These are phyloP conservation scores for Teratosphaeria viscida DNA, from an alignment of 2,329 filamentous ascomycete species.

Conservation along the genomic window DNA sequence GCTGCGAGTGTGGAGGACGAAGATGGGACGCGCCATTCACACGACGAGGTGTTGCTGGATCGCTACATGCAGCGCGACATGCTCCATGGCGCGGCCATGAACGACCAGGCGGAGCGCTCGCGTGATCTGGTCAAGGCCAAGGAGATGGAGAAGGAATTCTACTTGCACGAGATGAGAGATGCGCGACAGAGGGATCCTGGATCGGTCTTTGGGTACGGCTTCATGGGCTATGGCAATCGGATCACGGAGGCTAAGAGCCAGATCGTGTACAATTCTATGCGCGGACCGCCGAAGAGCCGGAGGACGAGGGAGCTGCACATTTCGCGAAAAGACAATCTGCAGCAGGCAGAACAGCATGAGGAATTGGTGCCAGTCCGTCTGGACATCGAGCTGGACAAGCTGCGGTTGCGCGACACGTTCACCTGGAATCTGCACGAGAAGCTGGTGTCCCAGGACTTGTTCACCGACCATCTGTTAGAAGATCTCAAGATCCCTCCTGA, in stretches of 20 bases:
- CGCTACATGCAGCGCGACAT: slow-evolving; percentile 57
- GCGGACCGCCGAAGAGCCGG: slow-evolving; percentile 65
- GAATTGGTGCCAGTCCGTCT: slow-evolving; percentile 83
- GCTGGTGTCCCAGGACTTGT: slow-evolving; percentile 66
- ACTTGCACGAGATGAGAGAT: slow-evolving; percentile 53
- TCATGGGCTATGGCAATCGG: slow-evolving; percentile 81
- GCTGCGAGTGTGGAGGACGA: neutral
- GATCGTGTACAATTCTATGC: slow-evolving; percentile 69
- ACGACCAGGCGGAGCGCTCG: slow-evolving; percentile 34
- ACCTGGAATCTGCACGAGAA: slow-evolving; percentile 97
- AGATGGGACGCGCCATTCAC: slow-evolving; percentile 6
- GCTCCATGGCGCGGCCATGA: slow-evolving; percentile 44
- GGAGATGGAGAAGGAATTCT: slow-evolving; percentile 59
- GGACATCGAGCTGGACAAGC: slow-evolving; percentile 90
- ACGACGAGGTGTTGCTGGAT: slow-evolving; percentile 40
- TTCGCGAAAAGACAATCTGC: slow-evolving; percentile 66
- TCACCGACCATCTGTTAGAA: slow-evolving; percentile 82
- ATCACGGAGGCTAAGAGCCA: slow-evolving; percentile 60
- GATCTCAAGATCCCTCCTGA: slow-evolving; percentile 70
- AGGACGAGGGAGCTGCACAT: slow-evolving; percentile 64
- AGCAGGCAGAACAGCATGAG: slow-evolving; percentile 83
- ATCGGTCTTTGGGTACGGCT: slow-evolving; percentile 51
- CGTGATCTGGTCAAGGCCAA: slow-evolving; percentile 47
- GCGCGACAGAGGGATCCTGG: slow-evolving; percentile 47
- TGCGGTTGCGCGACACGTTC: slow-evolving; percentile 92